Base-by-base conservation (phyloP, 2,329 filamentous ascomycete species). In the Fusarium sp. region DNA sequence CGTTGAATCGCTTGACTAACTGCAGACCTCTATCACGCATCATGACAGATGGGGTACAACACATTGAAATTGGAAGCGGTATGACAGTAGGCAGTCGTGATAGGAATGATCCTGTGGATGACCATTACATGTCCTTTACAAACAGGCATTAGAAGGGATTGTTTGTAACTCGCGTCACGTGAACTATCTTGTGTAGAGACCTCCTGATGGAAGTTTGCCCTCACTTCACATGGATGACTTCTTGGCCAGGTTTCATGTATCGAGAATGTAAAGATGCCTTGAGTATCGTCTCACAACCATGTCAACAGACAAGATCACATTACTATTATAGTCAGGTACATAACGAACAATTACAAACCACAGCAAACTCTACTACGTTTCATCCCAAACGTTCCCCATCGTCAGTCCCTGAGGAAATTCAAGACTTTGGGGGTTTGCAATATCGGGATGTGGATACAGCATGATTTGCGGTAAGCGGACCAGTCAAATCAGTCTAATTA, bases 341-440 rank as follows among this genome's bases (percentile, higher is more conserved):
- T 9, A 27, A 4, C 56, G 29, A 29, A 17, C 29, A 42, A 33
- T 5, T 25, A 22, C 18, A 6, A 44, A 15, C 12, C 13, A 31
- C 33, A 27, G 22, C 33, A 53, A 38, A 13, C 49, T 12, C 5
- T 20, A 3, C 13, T 20, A 39, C 10, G 25, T n/a, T 41, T 22
- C 18, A 22, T 25, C 18, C 29, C 31, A 10, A 39, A 22, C 9
- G 8, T 20, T 7, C 36, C 38, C 33, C 17, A 58, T 47, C 15
- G 25, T 12, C 29, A 25, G 5, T n/a, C 29, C 35, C 4, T n/a
- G 29, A 5, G 3, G 11, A 29, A 46, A 47, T 67, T 67, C 35
- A 46, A 49, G 46, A 67, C 54, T 67, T 67, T 67, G 64, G 62
- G 62, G 62, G 64, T 67, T 35, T 11, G 31, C 36, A 45, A 63